phyloP scores from a whole-genome alignment of 352 stramenopile species.

The Aphanomyces cochlioides region DNA sequence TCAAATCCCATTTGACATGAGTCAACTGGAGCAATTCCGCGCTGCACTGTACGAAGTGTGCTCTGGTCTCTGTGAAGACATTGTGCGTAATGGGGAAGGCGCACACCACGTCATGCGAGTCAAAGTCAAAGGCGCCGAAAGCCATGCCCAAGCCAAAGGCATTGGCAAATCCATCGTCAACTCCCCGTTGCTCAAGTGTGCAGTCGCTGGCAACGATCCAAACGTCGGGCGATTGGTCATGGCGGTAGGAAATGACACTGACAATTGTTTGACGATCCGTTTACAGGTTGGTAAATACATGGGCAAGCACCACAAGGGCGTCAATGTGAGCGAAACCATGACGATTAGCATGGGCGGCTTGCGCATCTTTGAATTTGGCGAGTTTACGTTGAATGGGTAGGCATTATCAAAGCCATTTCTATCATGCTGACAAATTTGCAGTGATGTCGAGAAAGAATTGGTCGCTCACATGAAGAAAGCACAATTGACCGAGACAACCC shows the following conservation, averaged over 20 bases:
- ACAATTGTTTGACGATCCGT: too few species aligned
- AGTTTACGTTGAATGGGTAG: slow-evolving; percentile 85
- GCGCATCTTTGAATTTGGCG: slow-evolving; percentile 92
- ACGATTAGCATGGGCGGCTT: slow-evolving; percentile 88
- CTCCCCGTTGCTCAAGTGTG: slow-evolving; percentile 97
- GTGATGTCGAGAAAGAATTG: slow-evolving; percentile 92
- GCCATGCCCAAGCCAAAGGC: slow-evolving; percentile 74
- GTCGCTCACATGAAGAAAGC: slow-evolving; percentile 93
- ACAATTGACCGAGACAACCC: slow-evolving; percentile 82
- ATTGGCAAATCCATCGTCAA: slow-evolving; percentile 92
- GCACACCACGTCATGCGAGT: slow-evolving; percentile 97
- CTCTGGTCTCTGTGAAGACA: slow-evolving; percentile 91
- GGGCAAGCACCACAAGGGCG: slow-evolving; percentile 88
- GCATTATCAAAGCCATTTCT: neutral
- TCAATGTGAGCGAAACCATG: slow-evolving; percentile 75
- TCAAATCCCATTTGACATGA: slow-evolving; percentile 83
- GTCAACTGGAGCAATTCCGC: slow-evolving; percentile 87
- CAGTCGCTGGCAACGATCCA: slow-evolving; percentile 96
- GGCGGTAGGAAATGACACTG: slow-evolving; percentile 49
- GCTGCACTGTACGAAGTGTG: slow-evolving; percentile 90
- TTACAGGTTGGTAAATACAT: slow-evolving; percentile 90
- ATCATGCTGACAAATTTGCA: slow-evolving; percentile 28
- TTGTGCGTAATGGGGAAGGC: slow-evolving; percentile 98
- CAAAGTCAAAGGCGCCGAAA: slow-evolving; percentile 80
- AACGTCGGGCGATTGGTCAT: slow-evolving; percentile 97